phyloP scores from a whole-genome alignment of 805 yeast species.

The Yarrowia osloensis region DNA sequence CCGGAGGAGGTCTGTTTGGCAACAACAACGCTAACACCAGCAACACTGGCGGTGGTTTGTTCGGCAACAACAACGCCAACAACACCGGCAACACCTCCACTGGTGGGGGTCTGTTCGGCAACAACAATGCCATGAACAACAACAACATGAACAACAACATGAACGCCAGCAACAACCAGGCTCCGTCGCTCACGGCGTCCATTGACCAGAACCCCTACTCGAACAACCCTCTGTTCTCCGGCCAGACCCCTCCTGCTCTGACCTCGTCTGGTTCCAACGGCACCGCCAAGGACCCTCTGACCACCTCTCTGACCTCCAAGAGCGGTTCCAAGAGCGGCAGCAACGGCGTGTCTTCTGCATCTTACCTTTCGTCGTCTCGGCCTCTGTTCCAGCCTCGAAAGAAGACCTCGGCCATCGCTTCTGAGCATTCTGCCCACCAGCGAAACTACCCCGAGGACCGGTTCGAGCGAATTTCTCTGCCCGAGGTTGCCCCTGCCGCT shows the following conservation, averaged over 20 bases:
- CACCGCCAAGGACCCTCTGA: slow-evolving; percentile 48
- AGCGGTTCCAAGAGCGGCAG: slow-evolving; percentile 53
- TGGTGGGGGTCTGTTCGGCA: slow-evolving; percentile 35
- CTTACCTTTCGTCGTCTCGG: slow-evolving; percentile 60
- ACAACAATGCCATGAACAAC: slow-evolving; percentile 32
- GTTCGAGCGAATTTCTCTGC: slow-evolving; percentile 14
- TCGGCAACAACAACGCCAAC: slow-evolving; percentile 34
- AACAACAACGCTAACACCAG: slow-evolving; percentile 33
- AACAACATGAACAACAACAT: slow-evolving; percentile 39
- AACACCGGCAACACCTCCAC: slow-evolving; percentile 32
- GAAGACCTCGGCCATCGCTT: slow-evolving; percentile 25
- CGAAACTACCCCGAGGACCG: slow-evolving; percentile 26
- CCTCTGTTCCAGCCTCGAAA: slow-evolving; percentile 49
- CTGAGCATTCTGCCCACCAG: slow-evolving; percentile 11
- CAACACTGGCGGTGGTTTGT: slow-evolving; percentile 35
- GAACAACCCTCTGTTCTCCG: slow-evolving; percentile 62
- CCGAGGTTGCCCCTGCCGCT: slow-evolving; percentile 7
- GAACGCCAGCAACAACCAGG: slow-evolving; percentile 36
- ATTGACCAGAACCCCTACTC: slow-evolving; percentile 74
- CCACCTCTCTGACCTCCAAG: slow-evolving; percentile 49
- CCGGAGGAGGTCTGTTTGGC: slow-evolving; percentile 34
- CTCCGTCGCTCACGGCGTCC: slow-evolving; percentile 43
- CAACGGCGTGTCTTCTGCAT: slow-evolving; percentile 60
- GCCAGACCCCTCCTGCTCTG: slow-evolving; percentile 37
- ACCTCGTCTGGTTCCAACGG: slow-evolving; percentile 43